These are phyloP conservation scores for Durusdinium trenchii DNA, from an alignment of 73 alveolate species.

Conservation along the genomic window DNA sequence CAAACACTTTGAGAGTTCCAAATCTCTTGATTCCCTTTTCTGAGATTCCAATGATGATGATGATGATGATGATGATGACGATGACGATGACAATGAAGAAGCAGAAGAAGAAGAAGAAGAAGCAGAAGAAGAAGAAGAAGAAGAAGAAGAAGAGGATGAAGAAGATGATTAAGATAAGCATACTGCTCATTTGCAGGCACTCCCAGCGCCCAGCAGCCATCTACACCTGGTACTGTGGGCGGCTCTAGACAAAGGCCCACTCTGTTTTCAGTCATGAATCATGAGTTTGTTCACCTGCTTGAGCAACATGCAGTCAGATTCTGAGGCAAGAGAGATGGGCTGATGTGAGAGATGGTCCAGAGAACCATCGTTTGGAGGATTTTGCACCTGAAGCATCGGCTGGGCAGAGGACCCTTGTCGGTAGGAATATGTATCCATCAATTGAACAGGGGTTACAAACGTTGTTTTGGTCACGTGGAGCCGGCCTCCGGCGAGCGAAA, in stretches of 20 bases:
- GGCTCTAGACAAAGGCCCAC: conserved; percentile 31
- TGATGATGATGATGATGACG: too few species aligned
- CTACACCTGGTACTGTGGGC: conserved; percentile 56
- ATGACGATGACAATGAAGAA: too few species aligned
- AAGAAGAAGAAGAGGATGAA: too few species aligned
- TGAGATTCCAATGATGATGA: too few species aligned
- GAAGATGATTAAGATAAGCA: too few species aligned
- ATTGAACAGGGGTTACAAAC: too few species aligned
- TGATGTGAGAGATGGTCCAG: conserved; percentile 81
- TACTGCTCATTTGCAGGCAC: not conserved
- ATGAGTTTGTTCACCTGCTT: not conserved
- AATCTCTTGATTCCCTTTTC: too few species aligned
- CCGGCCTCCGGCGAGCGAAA: too few species aligned
- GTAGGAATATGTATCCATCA: not conserved
- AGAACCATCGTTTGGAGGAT: conserved; percentile 48
- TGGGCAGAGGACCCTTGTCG: conserved; percentile 20
- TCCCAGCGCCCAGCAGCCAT: conserved; percentile 31
- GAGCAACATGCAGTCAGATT: not conserved
- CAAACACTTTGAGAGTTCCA: too few species aligned
- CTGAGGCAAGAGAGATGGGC: conserved; percentile 92
- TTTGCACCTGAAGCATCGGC: conserved; percentile 47
- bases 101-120: too few species aligned
- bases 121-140: too few species aligned
- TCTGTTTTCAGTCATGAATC: not conserved
- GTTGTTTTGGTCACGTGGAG: too few species aligned